Evolutionary conservation across 148 eudicot species (phyloP), one percentile per base, ranked within the genome.

Genomic region (Vaccinium corymbosum): DNA sequence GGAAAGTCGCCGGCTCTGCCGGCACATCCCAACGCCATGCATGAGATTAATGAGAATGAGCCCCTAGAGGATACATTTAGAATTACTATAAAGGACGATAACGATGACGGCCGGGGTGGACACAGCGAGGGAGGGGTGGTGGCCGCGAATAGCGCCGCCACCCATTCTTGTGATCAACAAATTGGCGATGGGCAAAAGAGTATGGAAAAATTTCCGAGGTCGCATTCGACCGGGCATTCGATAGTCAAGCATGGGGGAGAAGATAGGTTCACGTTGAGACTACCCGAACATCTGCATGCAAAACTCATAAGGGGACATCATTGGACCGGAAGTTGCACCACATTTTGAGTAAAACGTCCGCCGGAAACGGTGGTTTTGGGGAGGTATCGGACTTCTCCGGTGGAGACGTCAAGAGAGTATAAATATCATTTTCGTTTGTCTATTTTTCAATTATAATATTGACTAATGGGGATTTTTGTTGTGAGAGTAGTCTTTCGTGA

Each of bases 191-290:
- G 15, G 16, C 25, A 48, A 3, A 75, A 50, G 3, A 59, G 52
- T 10, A 70, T 22, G 48, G 91, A 85, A 57, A 88, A 86, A 79
- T 90, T 92, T 89, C 56, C 93, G 1, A 91, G 94, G 87, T 95
- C 94, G 5, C 90, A 92, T 74, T 92, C 98, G 10, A 95, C 98
- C 0, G 98, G 98, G 32, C 98, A 95, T 87, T 94, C 98, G 6
- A 91, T 95, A 53, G 83, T 83, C 6, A 85, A 74, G 59, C 46
- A 42, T 42, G 64, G 50, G 9, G 53, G 80, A 5, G 88, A 89
- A 7, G 92, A 92, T 51, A 94, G 86, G 86, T 93, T 83, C 87
- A 95, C 91, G 3, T 64, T 94, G 74, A 91, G 83, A 81, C 84
- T 95, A 74, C 92, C 92, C 6, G 81, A 92, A 46, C 79, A 90